Percentiles rank a stretch among this genome's conserved stretches.
These are phyloP conservation scores for Calophaca sinica DNA, from an alignment of 306 rosid species.

Conservation along the genomic window DNA sequence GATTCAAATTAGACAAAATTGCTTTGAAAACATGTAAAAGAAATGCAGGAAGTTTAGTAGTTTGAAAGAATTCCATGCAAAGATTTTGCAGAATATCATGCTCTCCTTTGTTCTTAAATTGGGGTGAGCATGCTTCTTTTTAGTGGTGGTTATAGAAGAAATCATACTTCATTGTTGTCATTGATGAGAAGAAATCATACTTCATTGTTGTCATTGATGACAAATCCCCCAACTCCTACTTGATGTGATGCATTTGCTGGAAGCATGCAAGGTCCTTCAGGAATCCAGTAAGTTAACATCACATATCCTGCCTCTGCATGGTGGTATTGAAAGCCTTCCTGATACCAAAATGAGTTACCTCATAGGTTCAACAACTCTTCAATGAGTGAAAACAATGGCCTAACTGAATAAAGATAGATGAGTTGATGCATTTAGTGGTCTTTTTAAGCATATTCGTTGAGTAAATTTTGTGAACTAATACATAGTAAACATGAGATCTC, in stretches of 20 bases:
- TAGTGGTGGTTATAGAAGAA: conserved; percentile 17
- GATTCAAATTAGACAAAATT: conserved; percentile 33
- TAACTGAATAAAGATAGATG: too few relatives aligned
- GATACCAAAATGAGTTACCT: conserved; percentile 53
- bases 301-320: conserved; percentile 91
- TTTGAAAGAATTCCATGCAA: conserved; percentile 10
- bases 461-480: too few relatives aligned
- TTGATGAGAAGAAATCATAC: conserved; percentile 67
- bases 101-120: background rate
- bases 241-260: conserved; percentile 95
- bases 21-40: background rate
- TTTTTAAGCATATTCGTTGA: too few relatives aligned
- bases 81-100: too few relatives aligned
- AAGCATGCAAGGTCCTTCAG: conserved; percentile 93
- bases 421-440: too few relatives aligned
- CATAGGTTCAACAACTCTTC: conserved; percentile 39
- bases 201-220: conserved; percentile 77
- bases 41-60: conserved; percentile 14
- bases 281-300: conserved; percentile 97
- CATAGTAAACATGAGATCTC: background rate
- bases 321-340: conserved; percentile 94
- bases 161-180: conserved; percentile 72
- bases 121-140: background rate
- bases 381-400: background rate
- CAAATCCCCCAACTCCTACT: conserved; percentile 97